Evolutionary conservation across 2,329 filamentous ascomycete species (phyloP), one percentile per base, ranked within the genome.

Genomic region (Torrubiellomyces zombiae): DNA sequence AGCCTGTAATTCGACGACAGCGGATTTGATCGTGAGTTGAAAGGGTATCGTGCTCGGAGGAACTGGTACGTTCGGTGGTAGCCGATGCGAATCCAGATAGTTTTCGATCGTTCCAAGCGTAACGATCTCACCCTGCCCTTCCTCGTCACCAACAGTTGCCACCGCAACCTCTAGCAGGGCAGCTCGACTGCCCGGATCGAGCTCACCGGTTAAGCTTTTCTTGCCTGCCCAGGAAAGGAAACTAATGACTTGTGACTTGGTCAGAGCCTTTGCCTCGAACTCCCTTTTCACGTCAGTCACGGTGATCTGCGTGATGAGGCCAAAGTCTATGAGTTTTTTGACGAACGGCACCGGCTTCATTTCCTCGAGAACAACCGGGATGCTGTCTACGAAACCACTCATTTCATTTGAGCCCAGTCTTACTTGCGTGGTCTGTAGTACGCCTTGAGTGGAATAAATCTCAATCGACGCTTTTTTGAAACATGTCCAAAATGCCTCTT

Each of bases 401-500:
- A 75, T 45, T 37, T 74, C 59, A 57, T 79, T 45, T 45, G 76
- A 55, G 45, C 58, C 78, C 37, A 92, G 66, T 17, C 89, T 78
- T 18, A 94, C 81, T 37, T 78, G 67, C 9, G 78, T 70, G 18
- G 79, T 91, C n/a, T 77, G 70, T 27, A 94, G 60, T 6, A 98
- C 74, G 28, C 91, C 91, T 30, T 75, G 71, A 12, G 77, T 92
- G 2, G 85, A 94, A 35, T 91, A 73, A 6, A 94, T 67, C 41
- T 94, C 85, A 29, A 95, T 82, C 0, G 70, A 75, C 3, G 81
- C 72, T 34, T 75, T 76, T 44, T 71, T 75, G 42, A 79, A 89
- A 33, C 81, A 85, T 18, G 73, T 91, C 89, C 89, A 98, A 45
- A 98, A 98, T 0, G 83, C 80, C 50, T 94, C 81, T 42, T 94